Evolutionary conservation across 2,329 filamentous ascomycete species (phyloP).

Genomic region (Remersonia thermophila): DNA sequence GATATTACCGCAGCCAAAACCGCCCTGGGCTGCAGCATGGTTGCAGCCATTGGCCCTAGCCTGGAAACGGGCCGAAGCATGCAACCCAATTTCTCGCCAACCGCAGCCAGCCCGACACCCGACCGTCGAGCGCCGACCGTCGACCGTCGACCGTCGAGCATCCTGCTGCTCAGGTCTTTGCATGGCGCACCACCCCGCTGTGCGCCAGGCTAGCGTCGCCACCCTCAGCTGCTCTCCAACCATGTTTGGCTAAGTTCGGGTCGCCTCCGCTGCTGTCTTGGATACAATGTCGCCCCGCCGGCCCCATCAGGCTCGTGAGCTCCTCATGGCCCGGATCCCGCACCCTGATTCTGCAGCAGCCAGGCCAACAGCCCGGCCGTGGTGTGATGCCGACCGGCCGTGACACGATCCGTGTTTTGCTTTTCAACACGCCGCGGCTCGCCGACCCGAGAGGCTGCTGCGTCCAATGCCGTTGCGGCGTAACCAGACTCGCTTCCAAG

Average conservation of each 20-base stretch:
- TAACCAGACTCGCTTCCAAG: too few species aligned
- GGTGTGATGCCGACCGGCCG: too few species aligned
- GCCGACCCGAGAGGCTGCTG: too few species aligned
- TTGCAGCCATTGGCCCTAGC: not conserved
- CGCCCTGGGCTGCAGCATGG: not conserved
- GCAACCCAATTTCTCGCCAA: slow-evolving; percentile 1
- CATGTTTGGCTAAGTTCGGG: too few species aligned
- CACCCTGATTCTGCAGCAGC: not conserved
- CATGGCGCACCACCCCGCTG: not conserved
- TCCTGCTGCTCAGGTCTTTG: not conserved
- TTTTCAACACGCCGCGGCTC: too few species aligned
- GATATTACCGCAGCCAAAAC: not conserved
- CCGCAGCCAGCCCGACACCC: not conserved
- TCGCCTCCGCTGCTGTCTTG: too few species aligned
- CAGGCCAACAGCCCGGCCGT: not conserved
- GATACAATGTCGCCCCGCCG: too few species aligned
- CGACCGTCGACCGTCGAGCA: too few species aligned
- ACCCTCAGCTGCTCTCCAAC: too few species aligned
- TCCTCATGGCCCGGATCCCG: not conserved
- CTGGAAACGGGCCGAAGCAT: slow-evolving; percentile 7
- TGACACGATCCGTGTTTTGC: too few species aligned
- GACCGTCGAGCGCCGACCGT: not conserved
- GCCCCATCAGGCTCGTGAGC: not conserved
- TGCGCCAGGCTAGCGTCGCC: too few species aligned
- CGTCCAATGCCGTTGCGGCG: too few species aligned